Base-by-base conservation (phyloP, 164 flowering plant genomes). In the Stephania yunnanensis region DNA sequence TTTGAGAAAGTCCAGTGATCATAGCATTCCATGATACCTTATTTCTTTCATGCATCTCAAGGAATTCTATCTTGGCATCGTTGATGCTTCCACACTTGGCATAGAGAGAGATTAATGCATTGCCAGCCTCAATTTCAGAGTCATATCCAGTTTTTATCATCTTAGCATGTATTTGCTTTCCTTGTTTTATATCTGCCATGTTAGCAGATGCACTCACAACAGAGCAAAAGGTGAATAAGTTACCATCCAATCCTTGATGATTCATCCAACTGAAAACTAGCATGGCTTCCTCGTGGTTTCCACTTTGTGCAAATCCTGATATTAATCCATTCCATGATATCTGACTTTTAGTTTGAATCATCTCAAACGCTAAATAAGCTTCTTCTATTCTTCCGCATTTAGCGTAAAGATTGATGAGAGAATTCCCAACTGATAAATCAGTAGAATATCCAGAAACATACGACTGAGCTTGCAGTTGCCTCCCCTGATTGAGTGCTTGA, bases 1-100 rank as follows among this genome's bases (percentile, higher is more conserved):
- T 77, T 73, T 81, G 83, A 70, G 83, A 78, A 78, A 73, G 78
- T 36, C 77, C 83, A 6, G 75, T 81, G 70, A 81, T 78, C 74
- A 81, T 81, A 12, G 81, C 83, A 76, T 81, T 81, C 81, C 83
- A 81, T 42, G 83, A 81, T 10, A 81, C 77, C 75, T 78, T 81
- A 70, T 81, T 81, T 53, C 63, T 78, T 63, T 78, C 76, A 69
- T 73, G 58, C 73, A 75, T 81, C 63, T 69, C 71, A 36, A 4
- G 15, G n/a, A 69, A 69, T 22, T 69, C 48, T 69, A 48, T 69
- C 71, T 69, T 69, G 71, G 71, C 50, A 42, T 69, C 71, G 45
- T 69, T 19, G 45, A 69, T 69, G 71, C 71, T 36, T 6, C 71
- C 71, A 69, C 71, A 69, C 48, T 69, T 69, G 17, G 71, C 71